Percentiles rank a stretch among this genome's conserved stretches.
These are phyloP conservation scores for Telopea speciosissima DNA, from an alignment of 177 flowering plant genomes.

Conservation along the genomic window DNA sequence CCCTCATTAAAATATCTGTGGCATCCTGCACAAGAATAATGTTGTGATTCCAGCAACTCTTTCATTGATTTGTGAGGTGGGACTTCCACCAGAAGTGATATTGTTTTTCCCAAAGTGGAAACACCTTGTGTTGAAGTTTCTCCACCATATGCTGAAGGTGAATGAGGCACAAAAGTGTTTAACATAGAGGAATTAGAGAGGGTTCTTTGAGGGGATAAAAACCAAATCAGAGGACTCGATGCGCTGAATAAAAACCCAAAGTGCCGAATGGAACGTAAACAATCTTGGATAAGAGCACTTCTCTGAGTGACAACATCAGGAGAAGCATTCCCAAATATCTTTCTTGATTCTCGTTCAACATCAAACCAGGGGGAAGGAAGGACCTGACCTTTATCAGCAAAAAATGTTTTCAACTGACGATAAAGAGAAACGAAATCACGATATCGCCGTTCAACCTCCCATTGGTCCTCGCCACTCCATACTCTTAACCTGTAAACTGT, in stretches of 20 bases:
- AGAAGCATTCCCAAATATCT: constrained; percentile 84
- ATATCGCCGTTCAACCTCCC: constrained; percentile 93
- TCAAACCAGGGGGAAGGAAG: constrained; percentile 82
- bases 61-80: constrained; percentile 57
- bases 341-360: constrained; percentile 77
- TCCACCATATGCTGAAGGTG: constrained; percentile 15
- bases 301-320: constrained; percentile 77
- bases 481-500: constrained; percentile 73
- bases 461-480: constrained; percentile 64
- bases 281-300: constrained; percentile 83
- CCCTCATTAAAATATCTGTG: constrained; percentile 66
- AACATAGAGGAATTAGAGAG: constrained; percentile 32
- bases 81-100: constrained; percentile 69
- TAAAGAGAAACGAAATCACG: constrained; percentile 84
- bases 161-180: constrained; percentile 17
- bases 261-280: constrained; percentile 60
- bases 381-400: constrained; percentile 50
- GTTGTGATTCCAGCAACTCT: constrained; percentile 74
- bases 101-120: constrained; percentile 60
- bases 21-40: constrained; percentile 87
- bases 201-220: constrained; percentile 60
- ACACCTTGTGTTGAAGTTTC: constrained; percentile 20
- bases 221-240: constrained; percentile 52
- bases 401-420: constrained; percentile 53
- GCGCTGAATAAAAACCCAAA: constrained; percentile 31